Percentiles rank a stretch among this genome's conserved stretches.
These are phyloP conservation scores for Pyricularia sp. DNA, from an alignment of 2,329 filamentous ascomycete genomes.

Conservation along the genomic window DNA sequence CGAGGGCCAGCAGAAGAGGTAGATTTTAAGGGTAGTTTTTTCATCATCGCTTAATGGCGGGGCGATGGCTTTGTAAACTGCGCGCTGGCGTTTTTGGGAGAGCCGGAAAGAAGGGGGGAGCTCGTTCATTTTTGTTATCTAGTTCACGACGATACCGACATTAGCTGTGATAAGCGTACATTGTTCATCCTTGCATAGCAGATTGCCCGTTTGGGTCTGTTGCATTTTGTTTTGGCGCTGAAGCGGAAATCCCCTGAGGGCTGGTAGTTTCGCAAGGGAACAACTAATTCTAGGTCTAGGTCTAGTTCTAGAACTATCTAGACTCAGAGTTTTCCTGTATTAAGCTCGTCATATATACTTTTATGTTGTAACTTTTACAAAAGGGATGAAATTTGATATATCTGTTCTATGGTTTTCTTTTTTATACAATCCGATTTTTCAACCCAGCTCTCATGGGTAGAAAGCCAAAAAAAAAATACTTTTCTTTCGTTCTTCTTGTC, in stretches of 20 bases:
- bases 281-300: too few species aligned
- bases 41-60: not conserved
- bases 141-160: not conserved
- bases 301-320: too few species aligned
- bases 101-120: not conserved
- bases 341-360: not conserved
- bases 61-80: not conserved
- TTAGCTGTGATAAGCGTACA: not conserved
- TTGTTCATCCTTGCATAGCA: not conserved
- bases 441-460: not conserved
- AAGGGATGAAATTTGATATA: not conserved
- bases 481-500: not conserved
- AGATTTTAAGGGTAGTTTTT: not conserved
- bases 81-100: not conserved
- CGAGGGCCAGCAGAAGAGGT: conserved; percentile 58
- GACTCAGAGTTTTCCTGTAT: not conserved
- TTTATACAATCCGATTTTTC: not conserved
- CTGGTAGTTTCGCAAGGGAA: too few species aligned
- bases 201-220: not conserved
- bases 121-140: not conserved
- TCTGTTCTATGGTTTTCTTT: not conserved
- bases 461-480: not conserved
- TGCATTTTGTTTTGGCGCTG: not conserved
- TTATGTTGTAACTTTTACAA: not conserved
- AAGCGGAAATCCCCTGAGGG: not conserved